A percentile compares a stretch with the other conserved stretches of the same genome.
Evolutionary conservation across 2,329 filamentous ascomycete species (phyloP).

Genomic region (Ophiostoma sp.): DNA sequence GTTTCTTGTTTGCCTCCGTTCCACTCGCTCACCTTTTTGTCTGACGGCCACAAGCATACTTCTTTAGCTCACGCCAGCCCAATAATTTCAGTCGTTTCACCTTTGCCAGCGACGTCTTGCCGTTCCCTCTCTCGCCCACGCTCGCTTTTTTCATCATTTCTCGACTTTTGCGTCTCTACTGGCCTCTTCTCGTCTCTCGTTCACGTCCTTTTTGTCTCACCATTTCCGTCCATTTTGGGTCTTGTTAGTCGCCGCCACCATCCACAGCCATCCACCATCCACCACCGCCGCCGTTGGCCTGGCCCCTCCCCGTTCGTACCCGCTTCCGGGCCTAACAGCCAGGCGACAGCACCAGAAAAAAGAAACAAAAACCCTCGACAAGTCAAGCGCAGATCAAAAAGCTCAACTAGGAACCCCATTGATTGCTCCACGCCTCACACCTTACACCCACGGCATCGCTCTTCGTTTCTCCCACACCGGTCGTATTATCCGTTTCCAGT

Average conservation of each 20-base stretch:
- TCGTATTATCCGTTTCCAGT: background rate
- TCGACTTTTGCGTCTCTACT: background rate
- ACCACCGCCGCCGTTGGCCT: slow-evolving; percentile 6
- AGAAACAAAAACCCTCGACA: background rate
- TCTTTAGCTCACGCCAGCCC: slow-evolving; percentile 1
- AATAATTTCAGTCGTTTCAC: background rate
- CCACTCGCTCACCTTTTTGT: slow-evolving; percentile 3
- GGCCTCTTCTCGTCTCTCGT: background rate
- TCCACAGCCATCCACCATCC: background rate
- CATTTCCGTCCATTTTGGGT: background rate
- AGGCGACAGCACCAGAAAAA: background rate
- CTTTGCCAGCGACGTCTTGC: background rate
- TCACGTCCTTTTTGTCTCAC: background rate
- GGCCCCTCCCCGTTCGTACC: background rate
- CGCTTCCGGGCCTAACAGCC: slow-evolving; percentile 9
- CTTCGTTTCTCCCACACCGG: background rate
- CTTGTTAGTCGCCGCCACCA: slow-evolving; percentile 8
- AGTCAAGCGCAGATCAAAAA: background rate
- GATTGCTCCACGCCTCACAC: background rate
- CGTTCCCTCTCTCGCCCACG: background rate
- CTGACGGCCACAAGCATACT: background rate
- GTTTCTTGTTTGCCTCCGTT: background rate
- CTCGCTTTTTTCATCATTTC: background rate
- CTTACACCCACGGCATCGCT: background rate
- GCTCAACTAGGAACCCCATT: background rate